Base-by-base conservation (phyloP, 2,329 filamentous ascomycete genomes). In the Pezicula neosporulosa region DNA sequence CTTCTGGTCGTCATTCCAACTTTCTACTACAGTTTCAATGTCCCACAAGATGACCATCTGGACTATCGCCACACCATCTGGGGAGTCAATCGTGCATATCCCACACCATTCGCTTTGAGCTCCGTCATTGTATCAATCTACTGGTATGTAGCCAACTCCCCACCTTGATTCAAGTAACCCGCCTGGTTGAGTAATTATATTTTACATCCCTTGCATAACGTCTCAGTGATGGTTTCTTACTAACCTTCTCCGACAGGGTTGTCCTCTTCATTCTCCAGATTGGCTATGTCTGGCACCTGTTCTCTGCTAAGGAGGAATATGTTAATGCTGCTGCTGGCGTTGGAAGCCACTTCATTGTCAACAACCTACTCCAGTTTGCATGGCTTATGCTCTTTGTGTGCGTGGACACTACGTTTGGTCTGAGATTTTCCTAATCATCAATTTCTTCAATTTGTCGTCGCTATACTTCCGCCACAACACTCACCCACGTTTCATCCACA, bases 331-430 rank as follows among this genome's bases (percentile, higher is more conserved):
- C 90, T 19, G 87, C 86, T 58, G 85, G 88, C 59, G 86, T 95
- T 13, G 90, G 89, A 54, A 80, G 82, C 60, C 89, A 96, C 75
- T 96, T 93, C 70, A 90, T 95, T 67, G 67, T 87, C 61, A 88
- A 90, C 77, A 96, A 96, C 70, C 73, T 96, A 39, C 78, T 96
- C 54, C 82, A 90, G 68, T 87, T 92, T 59, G 83, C 81, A 60
- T 96, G 91, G 69, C 81, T 95, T 62, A 83, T 92, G 75, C 82
- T 96, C 55, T 96, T 93, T 75, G 86, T 75, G 86, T 89, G 48
- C 83, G 86, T 61, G 82, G 77, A 45, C 80, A 87, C 69, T 94
- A 92, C 72, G 78, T 82, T 74, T 83, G 85, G 70, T 84, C 89
- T 9, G 87, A 93, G 73, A 54, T 95, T 44, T 77, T 96, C 47